A percentile compares a stretch with the other conserved stretches of the same genome.
Evolutionary conservation across 495 filamentous ascomycete genomes (phyloP).

Genomic region (Friedmanniomyces simplex): DNA sequence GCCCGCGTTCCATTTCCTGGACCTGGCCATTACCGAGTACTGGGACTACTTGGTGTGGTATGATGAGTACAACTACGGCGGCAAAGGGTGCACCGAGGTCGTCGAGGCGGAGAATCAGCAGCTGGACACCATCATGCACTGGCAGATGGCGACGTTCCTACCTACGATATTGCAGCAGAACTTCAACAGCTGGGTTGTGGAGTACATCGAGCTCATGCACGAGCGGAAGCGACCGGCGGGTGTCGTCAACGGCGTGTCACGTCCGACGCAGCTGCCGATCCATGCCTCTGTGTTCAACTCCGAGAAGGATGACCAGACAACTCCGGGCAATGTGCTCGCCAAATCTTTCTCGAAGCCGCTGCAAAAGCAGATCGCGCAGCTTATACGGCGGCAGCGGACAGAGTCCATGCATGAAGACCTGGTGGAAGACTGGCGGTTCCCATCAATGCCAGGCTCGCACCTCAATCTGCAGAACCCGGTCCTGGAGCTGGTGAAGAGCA

Average conservation of each 20-base stretch:
- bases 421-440: slow-evolving; percentile 78
- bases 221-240: slow-evolving; percentile 56
- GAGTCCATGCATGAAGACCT: slow-evolving; percentile 87
- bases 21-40: slow-evolving; percentile 96
- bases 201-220: slow-evolving; percentile 95
- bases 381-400: slow-evolving; percentile 73
- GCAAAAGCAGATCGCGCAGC: slow-evolving; percentile 69
- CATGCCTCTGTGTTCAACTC: slow-evolving; percentile 45
- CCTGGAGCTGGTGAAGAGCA: slow-evolving; percentile 77
- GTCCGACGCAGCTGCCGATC: slow-evolving; percentile 68
- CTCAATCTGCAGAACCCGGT: slow-evolving; percentile 62
- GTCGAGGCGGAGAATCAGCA: slow-evolving; percentile 72
- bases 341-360: slow-evolving; percentile 77
- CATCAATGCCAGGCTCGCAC: slow-evolving; percentile 69
- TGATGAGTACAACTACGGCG: slow-evolving; percentile 96
- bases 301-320: slow-evolving; percentile 44
- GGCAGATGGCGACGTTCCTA: slow-evolving; percentile 87
- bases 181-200: slow-evolving; percentile 87
- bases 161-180: slow-evolving; percentile 67
- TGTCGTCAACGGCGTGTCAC: slow-evolving; percentile 37
- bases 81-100: slow-evolving; percentile 79
- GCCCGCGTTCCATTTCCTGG: slow-evolving; percentile 92
- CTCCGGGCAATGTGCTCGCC: slow-evolving; percentile 53
- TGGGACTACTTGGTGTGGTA: slow-evolving; percentile 99
- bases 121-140: slow-evolving; percentile 94